Conservation (phyloP, 257 asterid genomes). For the Jaltomata sinuosa region DNA sequence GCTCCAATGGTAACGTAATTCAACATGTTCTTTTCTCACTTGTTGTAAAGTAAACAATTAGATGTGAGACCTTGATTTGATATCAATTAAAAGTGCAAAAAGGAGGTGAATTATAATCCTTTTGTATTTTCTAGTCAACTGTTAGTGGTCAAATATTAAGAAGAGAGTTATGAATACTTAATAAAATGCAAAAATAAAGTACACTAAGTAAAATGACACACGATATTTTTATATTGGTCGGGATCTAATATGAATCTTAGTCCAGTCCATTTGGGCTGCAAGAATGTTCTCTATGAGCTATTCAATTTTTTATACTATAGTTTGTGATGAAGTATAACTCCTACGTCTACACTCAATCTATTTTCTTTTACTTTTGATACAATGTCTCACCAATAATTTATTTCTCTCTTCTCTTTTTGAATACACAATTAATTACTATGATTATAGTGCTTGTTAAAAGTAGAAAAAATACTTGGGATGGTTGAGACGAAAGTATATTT, state of each 20-base stretch:
- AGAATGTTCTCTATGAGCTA: background rate
- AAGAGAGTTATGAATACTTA: too few species aligned
- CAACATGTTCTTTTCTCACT: too few species aligned
- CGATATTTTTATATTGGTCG: background rate
- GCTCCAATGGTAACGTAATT: too few species aligned
- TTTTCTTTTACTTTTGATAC: background rate
- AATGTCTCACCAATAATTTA: background rate
- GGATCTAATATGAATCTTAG: background rate
- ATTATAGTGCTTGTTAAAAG: background rate
- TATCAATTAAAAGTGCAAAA: too few species aligned
- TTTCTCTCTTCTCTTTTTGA: background rate
- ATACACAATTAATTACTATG: background rate
- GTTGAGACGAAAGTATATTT: too few species aligned
- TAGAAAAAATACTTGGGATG: background rate
- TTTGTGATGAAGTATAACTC: background rate
- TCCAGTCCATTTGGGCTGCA: background rate
- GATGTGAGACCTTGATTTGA: too few species aligned
- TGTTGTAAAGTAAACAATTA: too few species aligned
- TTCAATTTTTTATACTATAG: too few species aligned
- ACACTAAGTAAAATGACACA: background rate
- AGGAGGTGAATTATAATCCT: too few species aligned
- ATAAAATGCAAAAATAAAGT: background rate
- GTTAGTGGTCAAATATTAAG: too few species aligned
- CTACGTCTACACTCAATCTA: background rate
- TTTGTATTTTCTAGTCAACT: too few species aligned